Base-by-base conservation (phyloP, 208 protist genomes). In the Leishmania braziliensis region DNA sequence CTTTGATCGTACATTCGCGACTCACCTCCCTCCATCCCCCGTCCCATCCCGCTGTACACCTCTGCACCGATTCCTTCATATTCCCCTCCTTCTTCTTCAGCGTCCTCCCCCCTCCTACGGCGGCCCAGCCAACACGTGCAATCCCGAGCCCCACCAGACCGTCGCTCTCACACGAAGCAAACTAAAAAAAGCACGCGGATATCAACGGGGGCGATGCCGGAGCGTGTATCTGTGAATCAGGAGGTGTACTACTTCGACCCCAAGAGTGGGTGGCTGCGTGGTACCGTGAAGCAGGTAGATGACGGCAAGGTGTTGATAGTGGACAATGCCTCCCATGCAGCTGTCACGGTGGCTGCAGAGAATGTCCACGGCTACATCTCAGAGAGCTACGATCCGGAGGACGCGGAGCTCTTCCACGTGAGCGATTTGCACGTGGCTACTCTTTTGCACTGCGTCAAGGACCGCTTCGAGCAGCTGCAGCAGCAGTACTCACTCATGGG, bases 401-500 rank as follows among this genome's bases (percentile, higher is more conserved):
- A 96, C 77, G 79, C 86, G 0, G 89, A 98, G 60, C 86, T 97
- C 56, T 98, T 97, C 83, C 89, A 94, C 84, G 86, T 98, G 51
- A 93, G 90, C 62, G 95, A 98, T 75, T 89, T 99, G 43, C 95
- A 99, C 86, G 93, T 97, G 14, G 86, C 96, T 16, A 93, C 94
- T 36, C 91, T 98, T 54, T 86, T 99, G 33, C 91, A 95, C 86
- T 98, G 97, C 81, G 85, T 99, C 71, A 97, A 98, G 82, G 81
- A 91, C 16, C 88, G 97, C 50, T 98, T 97, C 74, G 93, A 96
- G 82, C 53, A 95, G 48, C 65, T 93, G 46, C 74, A 96, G 78
- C 77, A 91, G 84, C 95, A 98, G 87, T 97, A 97, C 86, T 96
- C 93, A 10, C 84, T 98, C 60, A 98, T 98, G 91, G 97, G 95